Conservation (phyloP, 2,329 filamentous ascomycete genomes). For the Nemania sp. region DNA sequence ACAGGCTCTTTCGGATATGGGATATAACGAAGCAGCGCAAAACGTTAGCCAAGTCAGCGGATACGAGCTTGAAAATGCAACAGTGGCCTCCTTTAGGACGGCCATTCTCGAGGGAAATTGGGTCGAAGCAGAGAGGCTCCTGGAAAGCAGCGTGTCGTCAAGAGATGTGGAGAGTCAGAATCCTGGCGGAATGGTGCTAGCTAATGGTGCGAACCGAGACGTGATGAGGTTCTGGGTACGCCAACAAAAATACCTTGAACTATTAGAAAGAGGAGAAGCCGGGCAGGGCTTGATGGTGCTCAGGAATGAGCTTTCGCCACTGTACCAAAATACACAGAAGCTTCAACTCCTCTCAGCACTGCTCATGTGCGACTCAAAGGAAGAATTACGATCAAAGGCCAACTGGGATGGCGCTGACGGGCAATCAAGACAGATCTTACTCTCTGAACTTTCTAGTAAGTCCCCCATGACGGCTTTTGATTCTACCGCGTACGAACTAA, state of each 20-base stretch:
- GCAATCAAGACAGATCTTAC: conserved; percentile 70
- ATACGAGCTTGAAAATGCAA: conserved; percentile 81
- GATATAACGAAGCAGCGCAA: conserved; percentile 77
- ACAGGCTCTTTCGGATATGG: conserved; percentile 86
- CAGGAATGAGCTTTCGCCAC: conserved; percentile 81
- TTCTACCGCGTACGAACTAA: conserved; percentile 25
- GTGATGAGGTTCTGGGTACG: conserved; percentile 86
- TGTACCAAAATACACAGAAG: conserved; percentile 76
- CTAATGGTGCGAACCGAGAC: conserved; percentile 72
- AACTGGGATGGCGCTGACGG: conserved; percentile 83
- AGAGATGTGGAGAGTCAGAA: conserved; percentile 39
- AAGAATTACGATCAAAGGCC: conserved; percentile 76
- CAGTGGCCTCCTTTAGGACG: conserved; percentile 81
- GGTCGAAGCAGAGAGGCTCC: conserved; percentile 79
- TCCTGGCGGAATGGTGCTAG: conserved; percentile 69
- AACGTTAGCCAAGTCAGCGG: conserved; percentile 80
- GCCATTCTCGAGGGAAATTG: conserved; percentile 82
- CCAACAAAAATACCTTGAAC: conserved; percentile 92
- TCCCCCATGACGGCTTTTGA: conserved; percentile 18
- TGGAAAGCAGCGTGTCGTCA: conserved; percentile 59
- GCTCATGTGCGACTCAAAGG: conserved; percentile 81
- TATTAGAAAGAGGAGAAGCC: conserved; percentile 77
- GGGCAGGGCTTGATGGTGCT: conserved; percentile 78
- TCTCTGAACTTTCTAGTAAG: conserved; percentile 84
- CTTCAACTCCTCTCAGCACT: conserved; percentile 85